Conservation (phyloP, 192 early-diverging fungal species). For the Umbelopsis sp. region DNA sequence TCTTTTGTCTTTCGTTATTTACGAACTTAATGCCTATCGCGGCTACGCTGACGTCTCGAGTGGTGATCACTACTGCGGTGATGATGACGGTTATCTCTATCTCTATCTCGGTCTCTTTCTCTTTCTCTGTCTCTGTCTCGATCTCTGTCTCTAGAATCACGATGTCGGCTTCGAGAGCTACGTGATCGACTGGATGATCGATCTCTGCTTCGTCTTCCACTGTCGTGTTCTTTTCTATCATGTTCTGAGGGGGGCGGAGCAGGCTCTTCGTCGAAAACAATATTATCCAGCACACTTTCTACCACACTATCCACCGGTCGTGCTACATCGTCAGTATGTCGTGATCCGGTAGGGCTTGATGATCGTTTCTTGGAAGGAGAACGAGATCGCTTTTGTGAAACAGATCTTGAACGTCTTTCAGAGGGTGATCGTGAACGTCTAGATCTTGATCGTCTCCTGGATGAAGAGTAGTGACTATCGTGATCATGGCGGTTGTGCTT, state of each 20-base stretch:
- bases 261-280: constrained; percentile 8
- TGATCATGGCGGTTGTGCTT: background rate
- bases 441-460: constrained; percentile 1
- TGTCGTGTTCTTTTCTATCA: background rate
- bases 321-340: background rate
- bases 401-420: background rate
- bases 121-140: constrained; percentile 41
- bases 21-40: background rate
- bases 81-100: background rate
- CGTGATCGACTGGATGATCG: constrained; percentile 27
- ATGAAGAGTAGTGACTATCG: background rate
- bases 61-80: constrained; percentile 3
- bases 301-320: background rate
- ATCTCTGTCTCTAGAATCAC: constrained; percentile 30
- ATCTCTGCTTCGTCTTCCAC: background rate
- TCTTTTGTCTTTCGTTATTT: background rate
- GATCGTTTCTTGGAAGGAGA: constrained; percentile 12
- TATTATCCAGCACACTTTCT: constrained; percentile 8
- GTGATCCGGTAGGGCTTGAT: background rate
- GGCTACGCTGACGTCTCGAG: background rate
- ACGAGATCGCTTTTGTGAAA: background rate
- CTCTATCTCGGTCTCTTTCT: no score
- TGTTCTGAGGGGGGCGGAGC: background rate
- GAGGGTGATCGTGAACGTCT: background rate
- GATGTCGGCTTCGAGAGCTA: constrained; percentile 15